These are phyloP conservation scores for Leccinum ponderosum DNA, from an alignment of 1,284 basidiomycete species.

Conservation along the genomic window DNA sequence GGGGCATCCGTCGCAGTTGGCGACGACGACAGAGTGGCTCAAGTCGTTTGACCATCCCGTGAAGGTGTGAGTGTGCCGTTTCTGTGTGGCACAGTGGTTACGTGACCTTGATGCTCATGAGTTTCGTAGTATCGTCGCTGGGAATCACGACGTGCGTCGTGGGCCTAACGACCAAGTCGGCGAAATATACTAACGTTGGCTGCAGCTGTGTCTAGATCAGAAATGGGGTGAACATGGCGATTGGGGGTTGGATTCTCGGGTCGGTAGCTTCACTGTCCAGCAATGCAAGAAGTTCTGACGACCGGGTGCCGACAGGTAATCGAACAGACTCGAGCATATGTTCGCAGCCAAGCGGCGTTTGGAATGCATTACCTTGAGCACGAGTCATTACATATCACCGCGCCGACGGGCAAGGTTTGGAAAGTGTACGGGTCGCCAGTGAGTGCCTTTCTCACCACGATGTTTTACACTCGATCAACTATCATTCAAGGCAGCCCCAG, in stretches of 20 bases:
- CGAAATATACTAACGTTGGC: too few relatives aligned
- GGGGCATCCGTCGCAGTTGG: constrained; percentile 46
- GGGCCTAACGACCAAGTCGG: background rate
- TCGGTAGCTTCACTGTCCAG: constrained; percentile 8
- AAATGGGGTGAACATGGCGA: constrained; percentile 21
- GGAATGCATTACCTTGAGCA: too few relatives aligned
- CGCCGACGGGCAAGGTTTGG: constrained; percentile 49
- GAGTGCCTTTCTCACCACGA: constrained; percentile 19
- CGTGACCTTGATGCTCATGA: background rate
- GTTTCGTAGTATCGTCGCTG: constrained; percentile 54
- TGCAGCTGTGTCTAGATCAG: too few relatives aligned
- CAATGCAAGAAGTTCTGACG: constrained; percentile 8
- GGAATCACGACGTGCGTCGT: constrained; percentile 65
- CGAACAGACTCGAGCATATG: constrained; percentile 28
- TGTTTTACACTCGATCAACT: background rate
- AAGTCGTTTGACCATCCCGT: constrained; percentile 48
- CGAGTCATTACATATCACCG: constrained; percentile 39
- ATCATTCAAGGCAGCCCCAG: constrained; percentile 47
- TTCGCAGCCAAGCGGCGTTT: constrained; percentile 41
- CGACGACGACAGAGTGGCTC: constrained; percentile 59
- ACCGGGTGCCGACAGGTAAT: constrained; percentile 16
- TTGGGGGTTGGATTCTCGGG: constrained; percentile 29
- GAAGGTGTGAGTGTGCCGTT: constrained; percentile 54
- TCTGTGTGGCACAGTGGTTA: background rate
- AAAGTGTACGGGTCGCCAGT: constrained; percentile 67